These are phyloP conservation scores for Berberis vulgaris DNA, from an alignment of 164 flowering plant genomes.

Conservation along the genomic window DNA sequence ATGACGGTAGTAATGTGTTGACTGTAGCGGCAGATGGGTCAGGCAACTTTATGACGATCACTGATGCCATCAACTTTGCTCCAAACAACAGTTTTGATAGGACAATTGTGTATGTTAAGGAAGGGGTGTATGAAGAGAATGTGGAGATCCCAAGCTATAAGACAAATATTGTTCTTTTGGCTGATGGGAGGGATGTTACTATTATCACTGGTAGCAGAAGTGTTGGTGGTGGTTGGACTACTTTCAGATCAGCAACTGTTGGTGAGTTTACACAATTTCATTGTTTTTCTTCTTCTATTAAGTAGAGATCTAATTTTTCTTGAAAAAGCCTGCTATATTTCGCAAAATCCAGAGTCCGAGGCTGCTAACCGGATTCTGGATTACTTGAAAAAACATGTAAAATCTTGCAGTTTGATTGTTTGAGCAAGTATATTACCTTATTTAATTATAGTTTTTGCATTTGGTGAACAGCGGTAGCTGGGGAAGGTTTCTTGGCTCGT, in stretches of 20 bases:
- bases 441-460: not conserved
- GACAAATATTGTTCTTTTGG: slow-evolving; percentile 61
- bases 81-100: slow-evolving; percentile 58
- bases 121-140: slow-evolving; percentile 67
- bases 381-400: not conserved
- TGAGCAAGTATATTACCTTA: not conserved
- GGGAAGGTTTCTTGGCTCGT: slow-evolving; percentile 71
- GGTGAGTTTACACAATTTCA: slow-evolving; percentile 30
- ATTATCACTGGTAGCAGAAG: slow-evolving; percentile 60
- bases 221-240: slow-evolving; percentile 74
- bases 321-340: not conserved
- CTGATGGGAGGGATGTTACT: slow-evolving; percentile 66
- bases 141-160: slow-evolving; percentile 67
- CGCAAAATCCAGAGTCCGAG: not conserved
- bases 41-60: slow-evolving; percentile 67
- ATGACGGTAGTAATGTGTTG: slow-evolving; percentile 36
- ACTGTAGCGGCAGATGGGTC: slow-evolving; percentile 69
- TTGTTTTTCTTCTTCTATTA: not conserved
- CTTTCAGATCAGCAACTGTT: slow-evolving; percentile 84
- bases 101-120: slow-evolving; percentile 36
- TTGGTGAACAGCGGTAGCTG: slow-evolving; percentile 54
- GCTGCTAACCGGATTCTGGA: not conserved
- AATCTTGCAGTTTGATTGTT: not conserved
- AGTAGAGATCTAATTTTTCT: not conserved
- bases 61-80: slow-evolving; percentile 64